Evolutionary conservation across 129 eudicot species (phyloP).

Genomic region (Arctium minus): DNA sequence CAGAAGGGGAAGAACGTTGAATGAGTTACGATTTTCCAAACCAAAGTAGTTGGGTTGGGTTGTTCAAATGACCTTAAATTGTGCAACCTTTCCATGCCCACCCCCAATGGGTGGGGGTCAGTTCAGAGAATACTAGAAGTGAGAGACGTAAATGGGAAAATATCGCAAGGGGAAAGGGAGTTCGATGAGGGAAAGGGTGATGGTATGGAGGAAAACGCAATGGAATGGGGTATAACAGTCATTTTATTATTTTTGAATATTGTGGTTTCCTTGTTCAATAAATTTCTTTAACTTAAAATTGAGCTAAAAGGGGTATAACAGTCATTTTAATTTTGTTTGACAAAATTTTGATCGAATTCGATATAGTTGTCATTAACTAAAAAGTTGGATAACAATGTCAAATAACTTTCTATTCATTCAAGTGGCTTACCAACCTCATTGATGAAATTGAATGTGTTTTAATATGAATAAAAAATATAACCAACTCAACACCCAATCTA

Average conservation of each 20-base stretch:
- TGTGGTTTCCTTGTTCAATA: background rate
- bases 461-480: background rate
- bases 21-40: too few relatives aligned
- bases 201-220: background rate
- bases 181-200: background rate
- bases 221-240: too few relatives aligned
- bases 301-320: background rate
- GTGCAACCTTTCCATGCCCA: too few relatives aligned
- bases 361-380: background rate
- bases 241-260: background rate
- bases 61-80: too few relatives aligned
- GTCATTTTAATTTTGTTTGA: background rate
- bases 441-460: conserved; percentile 8
- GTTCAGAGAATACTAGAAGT: background rate
- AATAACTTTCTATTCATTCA: background rate
- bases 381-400: background rate
- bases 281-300: background rate
- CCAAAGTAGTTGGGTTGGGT: too few relatives aligned
- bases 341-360: background rate
- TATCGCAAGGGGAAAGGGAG: background rate
- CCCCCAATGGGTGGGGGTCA: too few relatives aligned
- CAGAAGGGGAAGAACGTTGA: too few relatives aligned
- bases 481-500: conserved; percentile 4
- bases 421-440: conserved; percentile 18
- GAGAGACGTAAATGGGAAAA: background rate